Evolutionary conservation across 345 rosid genomes (phyloP).

Genomic region (Gossypium turneri): DNA sequence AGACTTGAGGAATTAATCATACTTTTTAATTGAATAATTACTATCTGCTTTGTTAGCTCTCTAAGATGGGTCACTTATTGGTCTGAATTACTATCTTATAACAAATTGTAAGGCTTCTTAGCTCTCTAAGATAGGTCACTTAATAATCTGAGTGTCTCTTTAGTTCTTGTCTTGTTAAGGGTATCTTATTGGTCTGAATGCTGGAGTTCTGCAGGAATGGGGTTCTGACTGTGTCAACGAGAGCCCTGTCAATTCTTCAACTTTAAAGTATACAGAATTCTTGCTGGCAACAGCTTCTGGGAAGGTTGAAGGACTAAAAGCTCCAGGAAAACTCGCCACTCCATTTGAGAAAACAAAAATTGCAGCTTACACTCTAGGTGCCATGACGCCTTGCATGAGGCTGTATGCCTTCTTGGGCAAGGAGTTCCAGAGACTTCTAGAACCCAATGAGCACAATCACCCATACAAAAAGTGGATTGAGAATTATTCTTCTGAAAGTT

Average conservation of each 20-base stretch:
- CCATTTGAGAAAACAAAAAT: slow-evolving; percentile 96
- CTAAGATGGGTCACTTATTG: neutral
- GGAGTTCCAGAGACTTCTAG: slow-evolving; percentile 55
- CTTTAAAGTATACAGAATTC: slow-evolving; percentile 75
- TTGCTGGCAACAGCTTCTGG: slow-evolving; percentile 96
- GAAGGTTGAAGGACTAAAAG: slow-evolving; percentile 85
- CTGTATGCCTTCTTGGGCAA: slow-evolving; percentile 79
- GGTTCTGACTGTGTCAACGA: slow-evolving; percentile 56
- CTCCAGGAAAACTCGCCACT: slow-evolving; percentile 88
- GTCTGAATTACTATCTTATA: neutral
- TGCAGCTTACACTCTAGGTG: slow-evolving; percentile 95
- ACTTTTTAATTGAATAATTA: neutral
- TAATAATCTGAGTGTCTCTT: neutral
- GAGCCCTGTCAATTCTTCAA: slow-evolving; percentile 52
- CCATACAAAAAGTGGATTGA: slow-evolving; percentile 91
- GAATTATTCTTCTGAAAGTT: slow-evolving; percentile 62
- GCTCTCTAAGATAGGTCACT: neutral
- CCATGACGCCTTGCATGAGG: slow-evolving; percentile 96
- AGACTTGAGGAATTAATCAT: neutral
- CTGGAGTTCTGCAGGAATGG: slow-evolving; percentile 70
- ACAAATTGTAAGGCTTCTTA: neutral
- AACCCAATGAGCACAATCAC: slow-evolving; percentile 44
- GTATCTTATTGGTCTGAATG: slow-evolving; percentile 19
- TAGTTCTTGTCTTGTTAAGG: slow-evolving; percentile 4
- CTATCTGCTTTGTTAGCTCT: neutral